Conservation (phyloP, 2,329 filamentous ascomycete genomes). For the Ophiostoma himal-ulmi region DNA sequence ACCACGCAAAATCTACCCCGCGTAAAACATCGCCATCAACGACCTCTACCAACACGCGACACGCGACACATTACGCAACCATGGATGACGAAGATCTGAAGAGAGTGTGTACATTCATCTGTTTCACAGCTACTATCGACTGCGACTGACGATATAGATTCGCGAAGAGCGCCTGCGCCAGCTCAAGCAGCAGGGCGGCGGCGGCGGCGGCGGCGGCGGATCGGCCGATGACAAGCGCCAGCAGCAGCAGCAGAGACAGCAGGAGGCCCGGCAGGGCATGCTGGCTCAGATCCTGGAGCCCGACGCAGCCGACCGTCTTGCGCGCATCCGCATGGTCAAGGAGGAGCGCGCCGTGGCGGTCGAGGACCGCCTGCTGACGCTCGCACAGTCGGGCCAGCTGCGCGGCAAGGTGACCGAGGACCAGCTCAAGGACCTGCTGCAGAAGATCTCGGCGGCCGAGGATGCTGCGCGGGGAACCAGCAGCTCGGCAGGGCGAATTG, state of each 20-base stretch:
- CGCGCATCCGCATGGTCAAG: slow-evolving; percentile 92
- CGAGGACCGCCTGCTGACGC: slow-evolving; percentile 87
- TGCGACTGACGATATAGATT: slow-evolving; percentile 52
- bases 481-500: slow-evolving; percentile 70
- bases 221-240: slow-evolving; percentile 47
- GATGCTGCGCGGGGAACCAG: slow-evolving; percentile 52
- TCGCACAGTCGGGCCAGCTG: slow-evolving; percentile 83
- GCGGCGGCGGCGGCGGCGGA: slow-evolving; percentile 41
- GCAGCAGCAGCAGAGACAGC: slow-evolving; percentile 21
- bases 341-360: slow-evolving; percentile 83
- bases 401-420: slow-evolving; percentile 82
- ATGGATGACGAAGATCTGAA: slow-evolving; percentile 40
- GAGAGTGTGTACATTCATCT: slow-evolving; percentile 28
- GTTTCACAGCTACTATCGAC: background rate
- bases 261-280: slow-evolving; percentile 67
- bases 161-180: slow-evolving; percentile 88
- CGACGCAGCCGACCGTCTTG: slow-evolving; percentile 85
- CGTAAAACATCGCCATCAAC: background rate
- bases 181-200: slow-evolving; percentile 66
- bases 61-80: slow-evolving; percentile 15
- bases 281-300: slow-evolving; percentile 91
- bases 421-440: slow-evolving; percentile 87
- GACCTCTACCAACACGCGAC: slow-evolving; percentile 1
- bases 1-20: slow-evolving; percentile 13
- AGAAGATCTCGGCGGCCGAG: slow-evolving; percentile 75